Evolutionary conservation across 371 early-diverging fungal species (phyloP), one percentile per base, ranked within the genome.

Genomic region (Polyrhizophydium stewartii): DNA sequence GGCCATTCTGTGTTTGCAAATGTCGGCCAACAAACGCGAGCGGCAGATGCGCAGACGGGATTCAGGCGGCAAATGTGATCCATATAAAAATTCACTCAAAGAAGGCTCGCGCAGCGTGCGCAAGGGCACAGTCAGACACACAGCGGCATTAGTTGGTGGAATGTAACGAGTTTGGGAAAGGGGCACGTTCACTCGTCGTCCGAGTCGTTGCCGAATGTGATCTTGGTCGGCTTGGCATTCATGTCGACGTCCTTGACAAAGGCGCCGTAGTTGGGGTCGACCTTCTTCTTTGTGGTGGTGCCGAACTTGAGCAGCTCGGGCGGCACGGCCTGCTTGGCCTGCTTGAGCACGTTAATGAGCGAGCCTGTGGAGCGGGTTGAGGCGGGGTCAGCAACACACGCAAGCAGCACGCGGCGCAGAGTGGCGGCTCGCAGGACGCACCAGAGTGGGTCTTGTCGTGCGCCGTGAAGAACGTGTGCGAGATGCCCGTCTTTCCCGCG

Each of bases 381-480:
- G n/a, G n/a, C n/a, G n/a, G 43, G n/a, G n/a, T 17, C 19, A 19
- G 12, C 40, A 19, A 12, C 40, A 40, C 19, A 12, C 19, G 40
- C 40, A 40, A 12, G 10, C 40, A 40, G 40, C 40, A 19, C 40
- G 19, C 40, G 40, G 12, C 40, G 19, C 19, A 40, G 40, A 40
- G 40, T 19, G 40, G 10, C 40, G 10, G 40, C 40, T 12, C 40
- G 19, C 40, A 12, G 12, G 40, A 19, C 57, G 85, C 71, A 37
- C 79, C 83, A 40, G 91, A 87, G 56, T 93, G 92, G 24, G 88
- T 71, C 78, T 97, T 94, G 74, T 99, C 99, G 58, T 91, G 88
- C 25, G 81, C 73, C 1, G 98, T 96, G 65, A 99, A 96, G 70
- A 98, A 86, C 24, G 98, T 97, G 67, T 98, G 90, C 12, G 97